These are phyloP conservation scores for Cucumis melo DNA, from an alignment of 306 rosid genomes.

Conservation along the genomic window DNA sequence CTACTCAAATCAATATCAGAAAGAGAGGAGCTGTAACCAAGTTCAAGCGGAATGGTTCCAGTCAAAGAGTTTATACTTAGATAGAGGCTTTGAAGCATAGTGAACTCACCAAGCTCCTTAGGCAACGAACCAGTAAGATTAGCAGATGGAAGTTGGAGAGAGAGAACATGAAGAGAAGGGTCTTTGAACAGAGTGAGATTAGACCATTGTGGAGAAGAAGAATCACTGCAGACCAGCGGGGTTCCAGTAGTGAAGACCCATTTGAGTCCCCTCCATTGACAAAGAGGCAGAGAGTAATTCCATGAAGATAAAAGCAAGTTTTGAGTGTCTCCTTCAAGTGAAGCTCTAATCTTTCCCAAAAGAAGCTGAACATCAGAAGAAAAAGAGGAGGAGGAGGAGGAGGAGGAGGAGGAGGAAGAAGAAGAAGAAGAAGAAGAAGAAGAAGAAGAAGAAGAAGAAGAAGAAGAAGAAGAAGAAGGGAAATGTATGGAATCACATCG, in stretches of 20 bases:
- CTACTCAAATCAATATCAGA: conserved; percentile 61
- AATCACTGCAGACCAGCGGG: conserved; percentile 40
- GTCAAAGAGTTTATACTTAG: conserved; percentile 57
- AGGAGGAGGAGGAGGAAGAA: conserved; percentile 25
- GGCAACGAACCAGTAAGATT: conserved; percentile 89
- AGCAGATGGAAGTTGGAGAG: conserved; percentile 89
- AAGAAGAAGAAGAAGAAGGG: conserved; percentile 13
- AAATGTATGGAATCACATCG: conserved; percentile 6
- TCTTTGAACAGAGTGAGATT: conserved; percentile 56
- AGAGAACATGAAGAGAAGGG: conserved; percentile 58
- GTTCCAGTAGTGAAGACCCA: conserved; percentile 69
- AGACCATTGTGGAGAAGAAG: conserved; percentile 71
- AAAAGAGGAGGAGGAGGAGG: conserved; percentile 16
- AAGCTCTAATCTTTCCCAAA: conserved; percentile 50
- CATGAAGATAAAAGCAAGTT: conserved; percentile 69
- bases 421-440: conserved; percentile 21
- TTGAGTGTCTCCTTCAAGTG: conserved; percentile 54
- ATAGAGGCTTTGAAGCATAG: conserved; percentile 68
- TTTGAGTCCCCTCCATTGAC: conserved; percentile 96
- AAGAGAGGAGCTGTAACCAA: conserved; percentile 70
- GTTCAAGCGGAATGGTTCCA: conserved; percentile 74
- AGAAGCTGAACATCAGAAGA: conserved; percentile 67
- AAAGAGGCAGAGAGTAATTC: conserved; percentile 61
- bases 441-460: conserved; percentile 26
- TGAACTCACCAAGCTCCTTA: conserved; percentile 65